Base-by-base conservation (phyloP, 352 stramenopile species). In the Bremia lactucae region DNA sequence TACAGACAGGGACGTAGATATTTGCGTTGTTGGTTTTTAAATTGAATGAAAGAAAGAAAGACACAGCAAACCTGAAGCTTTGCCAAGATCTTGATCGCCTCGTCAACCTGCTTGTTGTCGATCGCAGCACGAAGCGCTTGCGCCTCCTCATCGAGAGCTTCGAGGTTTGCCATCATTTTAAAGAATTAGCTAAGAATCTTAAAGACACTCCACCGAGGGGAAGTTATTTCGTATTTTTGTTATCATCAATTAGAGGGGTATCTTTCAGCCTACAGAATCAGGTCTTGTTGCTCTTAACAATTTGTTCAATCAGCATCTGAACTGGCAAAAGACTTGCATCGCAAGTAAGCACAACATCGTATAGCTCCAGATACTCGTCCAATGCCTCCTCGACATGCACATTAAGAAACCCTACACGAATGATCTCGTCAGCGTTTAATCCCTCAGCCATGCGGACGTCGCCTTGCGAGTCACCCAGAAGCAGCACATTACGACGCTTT, bases 401-500 rank as follows among this genome's bases (percentile, higher is more conserved):
- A 59, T 87, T 85, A 19, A 86, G 58, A 36, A 86, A 85, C 0
- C 73, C 69, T n/a, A 86, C 49, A 19, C 68, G 67, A 21, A 89
- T 62, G 42, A 87, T 71, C 45, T 79, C 60, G 13, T 80, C 61
- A 1, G 66, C 53, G 26, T 75, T 44, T 11, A 87, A 53, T 0
- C 73, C 71, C 21, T 81, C 42, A 2, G 72, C 47, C 77, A 87
- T 81, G 15, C 58, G 59, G 4, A 58, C 54, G 33, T 87, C 74
- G 9, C 68, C 69, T n/a, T 56, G 39, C 20, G 75, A 88, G 52
- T 88, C 72, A 9, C 75, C 72, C 0, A 88, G 53, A 19, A 88
- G 36, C 40, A 86, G 33, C 15, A 87, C 73, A 28, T 88, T 88
- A 41, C 45, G 60, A 4, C 75, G 72, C 39, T 66, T 52, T 36